Evolutionary conservation across 768 basidiomycete genomes (phyloP).

Genomic region (Scleroderma bovista): DNA sequence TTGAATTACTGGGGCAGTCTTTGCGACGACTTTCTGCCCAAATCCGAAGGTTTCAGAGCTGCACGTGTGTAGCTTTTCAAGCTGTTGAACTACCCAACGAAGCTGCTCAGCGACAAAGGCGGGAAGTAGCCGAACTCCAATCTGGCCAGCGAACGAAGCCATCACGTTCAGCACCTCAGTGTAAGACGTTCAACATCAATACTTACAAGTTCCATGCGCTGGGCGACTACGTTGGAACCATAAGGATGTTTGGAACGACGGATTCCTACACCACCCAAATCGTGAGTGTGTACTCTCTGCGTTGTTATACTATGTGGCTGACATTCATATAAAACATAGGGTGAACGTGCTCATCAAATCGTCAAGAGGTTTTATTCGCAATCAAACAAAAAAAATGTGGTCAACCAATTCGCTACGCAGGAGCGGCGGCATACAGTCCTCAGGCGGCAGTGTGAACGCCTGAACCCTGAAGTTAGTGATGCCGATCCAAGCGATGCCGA

Average conservation of each 20-base stretch:
- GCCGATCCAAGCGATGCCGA: neutral
- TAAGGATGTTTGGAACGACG: constrained; percentile 2
- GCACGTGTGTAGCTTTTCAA: too few species aligned
- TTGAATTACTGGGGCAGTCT: too few species aligned
- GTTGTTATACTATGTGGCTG: neutral
- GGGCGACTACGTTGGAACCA: constrained; percentile 16
- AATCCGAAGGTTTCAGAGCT: too few species aligned
- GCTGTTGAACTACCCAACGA: neutral
- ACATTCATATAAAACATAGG: constrained; percentile 15
- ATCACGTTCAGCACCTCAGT: neutral
- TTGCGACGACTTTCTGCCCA: too few species aligned
- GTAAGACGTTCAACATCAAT: constrained; percentile 14
- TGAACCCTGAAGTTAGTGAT: too few species aligned
- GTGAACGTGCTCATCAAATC: constrained; percentile 31
- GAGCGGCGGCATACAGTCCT: constrained; percentile 12
- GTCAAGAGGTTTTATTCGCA: constrained; percentile 33
- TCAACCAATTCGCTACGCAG: constrained; percentile 24
- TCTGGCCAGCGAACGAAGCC: neutral
- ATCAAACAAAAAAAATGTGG: constrained; percentile 32
- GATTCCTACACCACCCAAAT: constrained; percentile 7
- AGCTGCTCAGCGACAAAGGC: neutral
- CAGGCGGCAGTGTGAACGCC: constrained; percentile 3
- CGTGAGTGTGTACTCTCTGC: neutral
- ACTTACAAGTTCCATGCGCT: constrained; percentile 31
- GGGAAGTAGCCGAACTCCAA: neutral